Evolutionary conservation across 1,139 yeast species (phyloP).

Genomic region (Taphrina populina): DNA sequence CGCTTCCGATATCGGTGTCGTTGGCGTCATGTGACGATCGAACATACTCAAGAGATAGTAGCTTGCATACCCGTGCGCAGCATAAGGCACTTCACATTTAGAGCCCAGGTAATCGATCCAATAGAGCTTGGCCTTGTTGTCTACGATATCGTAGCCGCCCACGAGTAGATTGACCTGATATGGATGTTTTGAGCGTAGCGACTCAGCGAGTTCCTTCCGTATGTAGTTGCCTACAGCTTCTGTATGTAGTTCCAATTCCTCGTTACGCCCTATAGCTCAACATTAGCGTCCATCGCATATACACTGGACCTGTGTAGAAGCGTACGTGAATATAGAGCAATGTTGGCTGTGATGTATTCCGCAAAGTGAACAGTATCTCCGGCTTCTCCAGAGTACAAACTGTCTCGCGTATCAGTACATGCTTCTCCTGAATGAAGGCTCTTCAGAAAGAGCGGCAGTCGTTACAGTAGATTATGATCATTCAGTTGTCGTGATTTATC

Average conservation of each 20-base stretch:
- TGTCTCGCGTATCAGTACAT: neutral
- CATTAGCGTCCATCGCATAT: neutral
- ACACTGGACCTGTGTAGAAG: neutral
- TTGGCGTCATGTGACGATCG: conserved; percentile 85
- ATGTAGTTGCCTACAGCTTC: conserved; percentile 85
- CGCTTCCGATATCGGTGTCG: conserved; percentile 77
- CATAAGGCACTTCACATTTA: conserved; percentile 84
- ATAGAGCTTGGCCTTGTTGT: conserved; percentile 64
- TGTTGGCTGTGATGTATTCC: conserved; percentile 64
- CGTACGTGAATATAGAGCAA: conserved; percentile 54
- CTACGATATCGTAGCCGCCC: conserved; percentile 76
- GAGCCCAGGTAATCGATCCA: conserved; percentile 97
- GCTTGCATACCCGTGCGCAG: conserved; percentile 96
- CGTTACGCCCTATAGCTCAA: conserved; percentile 61
- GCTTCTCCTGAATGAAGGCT: neutral
- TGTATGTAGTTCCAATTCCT: conserved; percentile 68
- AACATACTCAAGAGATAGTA: conserved; percentile 85
- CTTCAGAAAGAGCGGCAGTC: neutral
- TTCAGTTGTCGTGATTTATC: conserved; percentile 82
- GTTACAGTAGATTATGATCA: conserved; percentile 63
- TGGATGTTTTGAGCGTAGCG: conserved; percentile 86
- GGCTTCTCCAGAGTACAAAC: conserved; percentile 93
- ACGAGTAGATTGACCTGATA: conserved; percentile 86
- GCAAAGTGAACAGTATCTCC: conserved; percentile 66
- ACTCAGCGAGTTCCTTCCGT: conserved; percentile 81